Conservation (phyloP, 345 rosid genomes). For the Mangifera indica region DNA sequence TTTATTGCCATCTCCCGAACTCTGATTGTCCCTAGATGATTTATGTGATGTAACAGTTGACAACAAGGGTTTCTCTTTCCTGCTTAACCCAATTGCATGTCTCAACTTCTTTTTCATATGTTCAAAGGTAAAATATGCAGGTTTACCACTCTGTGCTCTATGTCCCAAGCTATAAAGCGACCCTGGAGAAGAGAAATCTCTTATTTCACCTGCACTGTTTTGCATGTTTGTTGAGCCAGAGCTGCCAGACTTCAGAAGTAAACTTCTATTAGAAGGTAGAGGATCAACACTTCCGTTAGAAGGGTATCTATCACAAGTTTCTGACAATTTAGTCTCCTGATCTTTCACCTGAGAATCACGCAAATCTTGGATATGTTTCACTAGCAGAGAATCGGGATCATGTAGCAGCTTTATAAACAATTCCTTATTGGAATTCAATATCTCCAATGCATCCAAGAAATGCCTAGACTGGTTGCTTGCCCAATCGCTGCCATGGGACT, state of each 20-base stretch:
- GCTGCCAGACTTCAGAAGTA: constrained; percentile 58
- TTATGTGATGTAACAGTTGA: constrained; percentile 15
- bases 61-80: constrained; percentile 27
- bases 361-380: constrained; percentile 51
- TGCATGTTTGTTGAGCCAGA: constrained; percentile 36
- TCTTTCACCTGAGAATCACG: constrained; percentile 37
- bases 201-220: constrained; percentile 17
- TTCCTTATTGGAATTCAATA: constrained; percentile 69
- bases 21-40: constrained; percentile 10
- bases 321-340: constrained; percentile 15
- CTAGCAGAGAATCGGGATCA: constrained; percentile 72
- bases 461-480: constrained; percentile 45
- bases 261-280: constrained; percentile 31
- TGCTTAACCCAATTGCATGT: constrained; percentile 44
- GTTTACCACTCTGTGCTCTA: constrained; percentile 27
- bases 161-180: constrained; percentile 24
- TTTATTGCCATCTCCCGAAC: constrained; percentile 22
- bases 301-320: constrained; percentile 11
- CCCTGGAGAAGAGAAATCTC: constrained; percentile 24
- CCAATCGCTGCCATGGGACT: constrained; percentile 17
- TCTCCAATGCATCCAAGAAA: constrained; percentile 67
- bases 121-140: constrained; percentile 45
- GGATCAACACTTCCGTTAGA: constrained; percentile 22
- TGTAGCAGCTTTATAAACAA: constrained; percentile 62
- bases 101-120: constrained; percentile 62